Conservation (phyloP, 148 eudicot species). For the Salicornia ramosissima region DNA sequence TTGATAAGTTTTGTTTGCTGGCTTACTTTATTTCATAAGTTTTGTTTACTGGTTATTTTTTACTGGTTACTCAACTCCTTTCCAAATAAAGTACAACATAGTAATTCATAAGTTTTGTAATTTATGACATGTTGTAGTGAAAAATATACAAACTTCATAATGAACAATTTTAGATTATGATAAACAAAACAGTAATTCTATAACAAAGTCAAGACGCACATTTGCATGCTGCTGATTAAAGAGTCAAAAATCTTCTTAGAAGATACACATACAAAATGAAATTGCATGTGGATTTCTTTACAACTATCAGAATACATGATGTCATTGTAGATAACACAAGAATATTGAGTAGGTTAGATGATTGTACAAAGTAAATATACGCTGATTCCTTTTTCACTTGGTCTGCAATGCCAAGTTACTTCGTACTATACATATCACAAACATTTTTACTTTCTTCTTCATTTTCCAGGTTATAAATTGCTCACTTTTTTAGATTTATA, state of each 20-base stretch:
- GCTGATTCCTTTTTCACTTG: constrained; percentile 6
- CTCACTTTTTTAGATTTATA: too few species aligned
- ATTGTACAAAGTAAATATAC: constrained; percentile 20
- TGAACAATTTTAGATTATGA: background rate
- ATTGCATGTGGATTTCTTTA: constrained; percentile 26
- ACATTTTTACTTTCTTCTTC: background rate
- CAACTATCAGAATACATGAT: constrained; percentile 20
- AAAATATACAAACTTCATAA: background rate
- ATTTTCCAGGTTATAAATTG: background rate
- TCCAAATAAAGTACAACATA: too few species aligned
- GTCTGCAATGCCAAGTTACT: background rate
- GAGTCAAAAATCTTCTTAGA: constrained; percentile 29
- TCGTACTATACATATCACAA: background rate
- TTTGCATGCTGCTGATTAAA: constrained; percentile 12
- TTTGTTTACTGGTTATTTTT: too few species aligned
- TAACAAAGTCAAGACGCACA: background rate
- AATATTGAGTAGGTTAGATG: constrained; percentile 36
- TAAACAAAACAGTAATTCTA: background rate
- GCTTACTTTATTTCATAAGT: too few species aligned
- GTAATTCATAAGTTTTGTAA: background rate
- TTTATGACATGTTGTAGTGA: background rate
- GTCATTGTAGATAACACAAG: constrained; percentile 23
- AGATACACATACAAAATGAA: constrained; percentile 26
- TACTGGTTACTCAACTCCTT: too few species aligned
- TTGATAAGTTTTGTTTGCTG: too few species aligned